Evolutionary conservation across 768 basidiomycete genomes (phyloP).

Genomic region (Filobasidium floriforme): DNA sequence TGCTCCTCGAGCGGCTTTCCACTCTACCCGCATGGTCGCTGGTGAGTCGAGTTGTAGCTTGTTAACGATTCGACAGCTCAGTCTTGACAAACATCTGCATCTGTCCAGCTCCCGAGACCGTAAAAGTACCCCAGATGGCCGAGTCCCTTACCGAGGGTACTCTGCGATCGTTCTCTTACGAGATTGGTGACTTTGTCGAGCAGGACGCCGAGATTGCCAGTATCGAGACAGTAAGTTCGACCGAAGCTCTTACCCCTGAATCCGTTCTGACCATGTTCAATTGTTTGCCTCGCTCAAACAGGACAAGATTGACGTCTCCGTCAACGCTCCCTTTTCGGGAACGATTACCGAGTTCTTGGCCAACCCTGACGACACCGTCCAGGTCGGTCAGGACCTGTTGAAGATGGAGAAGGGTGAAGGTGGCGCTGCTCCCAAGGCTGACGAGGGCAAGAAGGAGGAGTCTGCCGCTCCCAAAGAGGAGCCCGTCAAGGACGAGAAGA

Average conservation of each 20-base stretch:
- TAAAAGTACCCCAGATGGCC: constrained; percentile 93
- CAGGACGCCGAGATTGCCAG: constrained; percentile 94
- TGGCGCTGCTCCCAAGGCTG: constrained; percentile 40
- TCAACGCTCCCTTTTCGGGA: constrained; percentile 83
- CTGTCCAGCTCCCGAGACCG: constrained; percentile 54
- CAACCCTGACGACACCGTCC: constrained; percentile 86
- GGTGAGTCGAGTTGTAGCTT: background rate
- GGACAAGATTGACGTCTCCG: constrained; percentile 84
- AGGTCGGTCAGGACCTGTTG: constrained; percentile 90
- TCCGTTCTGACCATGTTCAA: constrained; percentile 3
- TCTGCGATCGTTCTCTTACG: constrained; percentile 85
- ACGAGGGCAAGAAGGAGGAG: constrained; percentile 37
- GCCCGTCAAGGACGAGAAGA: constrained; percentile 29
- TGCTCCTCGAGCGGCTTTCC: constrained; percentile 21
- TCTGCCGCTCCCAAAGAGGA: constrained; percentile 30
- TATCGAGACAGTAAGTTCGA: constrained; percentile 93
- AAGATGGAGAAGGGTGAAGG: constrained; percentile 75
- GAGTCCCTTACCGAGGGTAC: constrained; percentile 98
- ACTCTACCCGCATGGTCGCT: constrained; percentile 11
- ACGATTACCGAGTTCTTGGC: constrained; percentile 79
- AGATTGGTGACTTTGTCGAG: constrained; percentile 81
- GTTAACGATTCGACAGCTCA: constrained; percentile 10
- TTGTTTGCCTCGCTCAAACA: background rate
- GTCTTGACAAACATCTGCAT: constrained; percentile 24
- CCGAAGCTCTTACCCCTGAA: background rate